phyloP scores from a whole-genome alignment of 768 basidiomycete species.

The Trametopsis cervina region DNA sequence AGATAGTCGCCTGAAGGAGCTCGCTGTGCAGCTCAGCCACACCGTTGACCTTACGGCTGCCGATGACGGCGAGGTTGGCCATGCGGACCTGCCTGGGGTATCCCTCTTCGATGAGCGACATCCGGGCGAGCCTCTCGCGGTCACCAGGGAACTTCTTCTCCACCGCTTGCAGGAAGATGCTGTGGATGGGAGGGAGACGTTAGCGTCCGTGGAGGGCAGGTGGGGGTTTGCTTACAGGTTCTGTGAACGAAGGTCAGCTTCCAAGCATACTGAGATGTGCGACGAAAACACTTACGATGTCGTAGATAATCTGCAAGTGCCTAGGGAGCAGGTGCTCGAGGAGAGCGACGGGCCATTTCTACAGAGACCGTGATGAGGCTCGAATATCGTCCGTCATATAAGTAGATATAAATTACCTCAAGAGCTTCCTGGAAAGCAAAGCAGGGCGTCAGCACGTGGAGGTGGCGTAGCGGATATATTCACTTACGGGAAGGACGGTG shows the following conservation, averaged over 20 bases:
- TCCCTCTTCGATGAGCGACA: conserved; percentile 96
- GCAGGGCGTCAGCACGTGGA: neutral
- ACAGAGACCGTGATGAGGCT: conserved; percentile 5
- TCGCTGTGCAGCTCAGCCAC: conserved; percentile 96
- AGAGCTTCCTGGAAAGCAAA: conserved; percentile 57
- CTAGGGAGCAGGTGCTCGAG: conserved; percentile 82
- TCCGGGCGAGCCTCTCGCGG: conserved; percentile 67
- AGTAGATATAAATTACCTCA: conserved; percentile 30
- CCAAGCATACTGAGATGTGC: too few species aligned
- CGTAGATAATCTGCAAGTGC: conserved; percentile 90
- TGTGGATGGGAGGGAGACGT: conserved; percentile 21
- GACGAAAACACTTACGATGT: conserved; percentile 54
- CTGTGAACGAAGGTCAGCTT: too few species aligned
- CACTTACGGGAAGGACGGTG: conserved; percentile 78
- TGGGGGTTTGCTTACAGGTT: neutral
- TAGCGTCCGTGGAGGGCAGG: neutral
- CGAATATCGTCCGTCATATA: neutral
- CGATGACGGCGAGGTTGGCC: conserved; percentile 89
- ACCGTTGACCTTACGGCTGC: conserved; percentile 86
- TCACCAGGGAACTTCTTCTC: conserved; percentile 89
- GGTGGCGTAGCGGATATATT: neutral
- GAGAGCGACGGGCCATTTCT: conserved; percentile 89
- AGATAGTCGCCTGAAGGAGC: conserved; percentile 74
- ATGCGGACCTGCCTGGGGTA: conserved; percentile 81
- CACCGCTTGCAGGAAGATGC: conserved; percentile 75